Percentiles rank a stretch among this genome's conserved stretches.
These are phyloP conservation scores for Sporothrix inflata DNA, from an alignment of 2,329 filamentous ascomycete species.

Conservation along the genomic window DNA sequence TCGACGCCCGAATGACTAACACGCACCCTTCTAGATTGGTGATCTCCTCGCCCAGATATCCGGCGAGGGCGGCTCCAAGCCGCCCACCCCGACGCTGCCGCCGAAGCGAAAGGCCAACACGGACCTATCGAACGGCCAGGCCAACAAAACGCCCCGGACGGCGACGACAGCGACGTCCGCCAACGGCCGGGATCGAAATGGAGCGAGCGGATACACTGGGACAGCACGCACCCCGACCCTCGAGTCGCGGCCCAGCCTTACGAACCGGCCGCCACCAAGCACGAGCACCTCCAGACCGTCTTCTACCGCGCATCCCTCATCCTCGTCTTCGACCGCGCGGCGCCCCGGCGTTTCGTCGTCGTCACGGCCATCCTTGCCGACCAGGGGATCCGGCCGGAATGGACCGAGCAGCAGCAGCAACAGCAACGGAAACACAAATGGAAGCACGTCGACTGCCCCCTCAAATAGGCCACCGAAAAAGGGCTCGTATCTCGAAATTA, in stretches of 20 bases:
- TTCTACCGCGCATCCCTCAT: background rate
- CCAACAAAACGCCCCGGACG: constrained; percentile 49
- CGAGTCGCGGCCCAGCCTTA: background rate
- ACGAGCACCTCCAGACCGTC: background rate
- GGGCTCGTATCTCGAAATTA: constrained; percentile 73
- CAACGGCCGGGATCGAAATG: constrained; percentile 27
- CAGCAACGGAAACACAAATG: background rate
- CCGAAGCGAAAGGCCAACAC: constrained; percentile 63
- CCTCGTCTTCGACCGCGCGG: constrained; percentile 25
- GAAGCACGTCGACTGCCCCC: background rate
- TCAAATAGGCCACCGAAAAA: constrained; percentile 64
- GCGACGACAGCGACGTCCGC: constrained; percentile 29
- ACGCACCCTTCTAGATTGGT: constrained; percentile 48
- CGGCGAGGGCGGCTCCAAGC: constrained; percentile 52
- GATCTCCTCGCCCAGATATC: constrained; percentile 66
- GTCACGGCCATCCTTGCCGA: background rate
- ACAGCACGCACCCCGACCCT: constrained; percentile 17
- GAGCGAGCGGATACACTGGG: constrained; percentile 14
- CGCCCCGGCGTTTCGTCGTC: background rate
- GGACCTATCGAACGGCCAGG: constrained; percentile 44
- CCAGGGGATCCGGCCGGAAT: constrained; percentile 33
- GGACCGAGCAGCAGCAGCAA: background rate
- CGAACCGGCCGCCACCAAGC: background rate
- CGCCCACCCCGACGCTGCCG: constrained; percentile 42
- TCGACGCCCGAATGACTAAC: background rate